phyloP scores from a whole-genome alignment of 345 rosid genomes.

The Salix brachista region DNA sequence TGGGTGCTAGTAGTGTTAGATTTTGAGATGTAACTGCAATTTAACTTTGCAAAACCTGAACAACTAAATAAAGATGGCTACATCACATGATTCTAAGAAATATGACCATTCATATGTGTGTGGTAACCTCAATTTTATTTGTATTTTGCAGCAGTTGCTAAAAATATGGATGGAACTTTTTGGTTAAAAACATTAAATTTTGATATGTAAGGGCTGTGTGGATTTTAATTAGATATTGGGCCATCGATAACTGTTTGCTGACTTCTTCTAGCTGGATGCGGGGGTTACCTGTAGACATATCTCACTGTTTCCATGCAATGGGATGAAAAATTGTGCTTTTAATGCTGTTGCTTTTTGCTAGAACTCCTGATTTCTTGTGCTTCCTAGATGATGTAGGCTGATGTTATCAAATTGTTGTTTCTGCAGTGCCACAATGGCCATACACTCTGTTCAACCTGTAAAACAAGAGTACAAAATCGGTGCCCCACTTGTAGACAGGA shows the following conservation, averaged over 20 bases:
- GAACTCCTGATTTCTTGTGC: background rate
- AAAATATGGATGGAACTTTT: background rate
- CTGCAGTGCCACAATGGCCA: slow-evolving; percentile 97
- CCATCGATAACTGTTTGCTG: background rate
- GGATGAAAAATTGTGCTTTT: background rate
- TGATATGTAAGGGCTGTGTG: background rate
- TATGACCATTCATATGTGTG: background rate
- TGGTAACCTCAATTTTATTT: background rate
- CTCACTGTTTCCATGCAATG: background rate
- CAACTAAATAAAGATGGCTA: background rate
- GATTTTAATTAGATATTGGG: background rate
- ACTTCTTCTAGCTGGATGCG: background rate
- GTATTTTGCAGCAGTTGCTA: background rate
- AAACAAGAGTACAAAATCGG: slow-evolving; percentile 79
- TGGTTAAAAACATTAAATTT: background rate
- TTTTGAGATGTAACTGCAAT: background rate
- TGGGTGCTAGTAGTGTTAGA: background rate
- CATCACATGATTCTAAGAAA: background rate
- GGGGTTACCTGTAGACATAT: background rate
- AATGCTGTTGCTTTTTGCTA: background rate
- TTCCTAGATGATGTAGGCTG: background rate
- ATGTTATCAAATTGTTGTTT: background rate
- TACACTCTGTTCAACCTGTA: slow-evolving; percentile 91
- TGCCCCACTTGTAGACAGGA: slow-evolving; percentile 98
- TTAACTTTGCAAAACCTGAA: background rate